A percentile compares a stretch with the other conserved stretches of the same genome.
These are phyloP conservation scores for Aspergillus campestris DNA, from an alignment of 495 filamentous ascomycete species.

Conservation along the genomic window DNA sequence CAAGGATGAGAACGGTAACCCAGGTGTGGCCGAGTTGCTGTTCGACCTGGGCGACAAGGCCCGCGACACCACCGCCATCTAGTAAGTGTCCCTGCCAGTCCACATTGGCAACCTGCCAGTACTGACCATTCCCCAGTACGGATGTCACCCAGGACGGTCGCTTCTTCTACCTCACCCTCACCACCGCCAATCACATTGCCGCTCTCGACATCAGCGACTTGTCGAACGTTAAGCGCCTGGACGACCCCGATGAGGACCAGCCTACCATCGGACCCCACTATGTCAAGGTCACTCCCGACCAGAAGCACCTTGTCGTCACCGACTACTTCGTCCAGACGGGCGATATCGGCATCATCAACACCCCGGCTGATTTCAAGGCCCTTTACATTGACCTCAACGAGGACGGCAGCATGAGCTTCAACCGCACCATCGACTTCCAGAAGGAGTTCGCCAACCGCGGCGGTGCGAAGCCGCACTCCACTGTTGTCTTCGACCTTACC, in stretches of 20 bases:
- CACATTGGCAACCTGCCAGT: background rate
- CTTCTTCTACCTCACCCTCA: conserved; percentile 52
- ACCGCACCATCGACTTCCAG: conserved; percentile 50
- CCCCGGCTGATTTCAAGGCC: conserved; percentile 53
- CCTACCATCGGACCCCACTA: conserved; percentile 56
- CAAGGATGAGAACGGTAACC: conserved; percentile 42
- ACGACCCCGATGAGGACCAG: conserved; percentile 49
- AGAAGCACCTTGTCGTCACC: conserved; percentile 53
- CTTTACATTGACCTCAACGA: conserved; percentile 51
- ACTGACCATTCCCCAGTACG: conserved; percentile 23
- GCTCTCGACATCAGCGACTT: conserved; percentile 57
- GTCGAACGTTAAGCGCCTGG: conserved; percentile 49
- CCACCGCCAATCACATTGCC: conserved; percentile 54
- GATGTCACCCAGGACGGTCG: conserved; percentile 53
- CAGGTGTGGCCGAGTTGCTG: conserved; percentile 47
- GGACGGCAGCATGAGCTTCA: conserved; percentile 48
- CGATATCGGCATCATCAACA: conserved; percentile 53
- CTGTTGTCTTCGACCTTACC: conserved; percentile 50
- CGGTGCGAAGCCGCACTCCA: conserved; percentile 52
- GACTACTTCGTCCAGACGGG: conserved; percentile 62
- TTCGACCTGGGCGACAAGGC: conserved; percentile 51
- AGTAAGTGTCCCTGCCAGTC: conserved; percentile 19
- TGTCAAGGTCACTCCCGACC: conserved; percentile 55
- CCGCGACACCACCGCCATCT: conserved; percentile 50
- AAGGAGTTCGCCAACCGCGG: conserved; percentile 44